Base-by-base conservation (phyloP, 495 filamentous ascomycete genomes). In the Filosporella fistucella region DNA sequence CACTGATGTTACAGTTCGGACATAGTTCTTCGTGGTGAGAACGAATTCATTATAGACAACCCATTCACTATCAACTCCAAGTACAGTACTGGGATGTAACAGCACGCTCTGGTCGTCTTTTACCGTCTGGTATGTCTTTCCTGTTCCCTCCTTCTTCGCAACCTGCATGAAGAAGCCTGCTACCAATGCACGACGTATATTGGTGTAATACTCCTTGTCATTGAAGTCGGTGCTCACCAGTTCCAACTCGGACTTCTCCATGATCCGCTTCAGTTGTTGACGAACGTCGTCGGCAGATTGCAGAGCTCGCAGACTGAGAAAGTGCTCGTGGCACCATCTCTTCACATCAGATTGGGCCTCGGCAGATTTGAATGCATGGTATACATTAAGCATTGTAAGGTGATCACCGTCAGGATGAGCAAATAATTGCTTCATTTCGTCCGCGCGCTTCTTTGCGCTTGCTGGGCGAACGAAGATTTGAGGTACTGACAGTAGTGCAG, bases 121-220 rank as follows among this genome's bases (percentile, higher is more conserved):
- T 54, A 99, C 83, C 7, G 93, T 99, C 44, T 82, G 77, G 68
- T 99, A 99, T 28, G 77, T 78, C 76, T 95, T 96, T 54, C 81
- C 80, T 23, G 58, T 62, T 28, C 70, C 67, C 48, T 95, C 87
- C 55, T 82, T 86, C 80, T 90, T 96, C 32, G 93, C 93, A n/a
- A 97, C 86, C 61, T 99, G 94, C 93, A 99, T 99, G 74, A 99
- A 99, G 72, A 97, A 99, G 17, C 93, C 93, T 1, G 89, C 80
- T 12, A 95, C 85, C n/a, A 99, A 74, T 9, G 93, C 93, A 13
- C 88, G 83, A 17, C 89, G 86, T 59, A 99, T 97, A 60, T 99
- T 99, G 65, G 79, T 89, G 63, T 96, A 97, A 69, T 99, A 99
- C 53, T 91, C 86, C 75, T 95, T 96, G 67, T 97, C 83, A 40